Percentiles rank a stretch among this genome's conserved stretches.
These are phyloP conservation scores for Ampelocalamus luodianensis DNA, from an alignment of 176 grass and related monocot genomes.

Conservation along the genomic window DNA sequence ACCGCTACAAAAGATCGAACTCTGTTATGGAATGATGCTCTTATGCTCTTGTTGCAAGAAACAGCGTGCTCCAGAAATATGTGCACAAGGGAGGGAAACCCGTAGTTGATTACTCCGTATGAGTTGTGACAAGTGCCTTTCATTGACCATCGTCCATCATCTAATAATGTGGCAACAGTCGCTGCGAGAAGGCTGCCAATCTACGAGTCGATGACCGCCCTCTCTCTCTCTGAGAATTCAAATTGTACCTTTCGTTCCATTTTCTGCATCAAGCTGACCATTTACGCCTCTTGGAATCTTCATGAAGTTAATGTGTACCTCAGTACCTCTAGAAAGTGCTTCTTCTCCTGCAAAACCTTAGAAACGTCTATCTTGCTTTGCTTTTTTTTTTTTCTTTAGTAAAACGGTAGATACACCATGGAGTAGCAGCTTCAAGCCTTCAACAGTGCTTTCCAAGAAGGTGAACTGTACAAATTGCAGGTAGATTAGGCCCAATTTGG, in stretches of 20 bases:
- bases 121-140: slow-evolving; percentile 19
- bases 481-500: neutral
- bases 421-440: neutral
- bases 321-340: neutral
- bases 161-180: slow-evolving; percentile 7
- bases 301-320: neutral
- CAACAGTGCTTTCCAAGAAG: neutral
- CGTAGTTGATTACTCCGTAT: neutral
- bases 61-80: no score
- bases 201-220: neutral
- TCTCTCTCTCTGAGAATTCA: neutral
- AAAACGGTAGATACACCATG: neutral
- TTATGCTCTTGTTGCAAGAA: no score
- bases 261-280: neutral
- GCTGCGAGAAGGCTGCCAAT: neutral
- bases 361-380: neutral
- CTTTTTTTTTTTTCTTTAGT: neutral
- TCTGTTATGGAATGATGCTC: no score
- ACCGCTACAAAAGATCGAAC: neutral
- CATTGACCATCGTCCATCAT: slow-evolving; percentile 19
- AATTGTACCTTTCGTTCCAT: neutral
- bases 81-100: no score
- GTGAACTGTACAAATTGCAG: neutral
- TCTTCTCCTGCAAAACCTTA: neutral
- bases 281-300: neutral